These are phyloP conservation scores for Hypoxylon sp. DNA, from an alignment of 2,329 filamentous ascomycete species.

Conservation along the genomic window DNA sequence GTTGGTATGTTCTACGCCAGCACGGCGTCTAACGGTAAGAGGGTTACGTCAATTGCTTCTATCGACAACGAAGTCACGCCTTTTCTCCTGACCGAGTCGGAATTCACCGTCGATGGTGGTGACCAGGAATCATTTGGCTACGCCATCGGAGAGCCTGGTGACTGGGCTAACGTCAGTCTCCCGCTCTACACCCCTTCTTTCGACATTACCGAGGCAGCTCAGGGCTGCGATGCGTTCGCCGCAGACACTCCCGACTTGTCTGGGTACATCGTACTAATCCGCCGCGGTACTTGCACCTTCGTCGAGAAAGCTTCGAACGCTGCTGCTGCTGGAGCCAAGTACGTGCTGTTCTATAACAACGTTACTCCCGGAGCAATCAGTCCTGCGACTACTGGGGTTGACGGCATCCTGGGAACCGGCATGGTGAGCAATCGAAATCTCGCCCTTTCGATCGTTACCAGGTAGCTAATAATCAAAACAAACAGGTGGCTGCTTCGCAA, in stretches of 20 bases:
- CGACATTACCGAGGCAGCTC: constrained; percentile 60
- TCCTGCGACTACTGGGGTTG: constrained; percentile 46
- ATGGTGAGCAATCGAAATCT: constrained; percentile 41
- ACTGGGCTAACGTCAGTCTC: constrained; percentile 60
- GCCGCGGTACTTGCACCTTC: constrained; percentile 69
- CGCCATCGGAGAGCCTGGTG: constrained; percentile 55
- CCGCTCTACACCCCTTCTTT: constrained; percentile 63
- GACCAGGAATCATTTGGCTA: constrained; percentile 56
- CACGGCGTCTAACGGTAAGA: constrained; percentile 61
- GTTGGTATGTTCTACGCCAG: constrained; percentile 63
- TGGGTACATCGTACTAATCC: constrained; percentile 68
- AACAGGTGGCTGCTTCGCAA: constrained; percentile 52
- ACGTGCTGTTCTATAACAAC: constrained; percentile 73
- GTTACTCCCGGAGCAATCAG: constrained; percentile 52
- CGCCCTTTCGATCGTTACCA: background rate
- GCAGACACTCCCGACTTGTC: constrained; percentile 67
- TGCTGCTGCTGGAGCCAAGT: constrained; percentile 66
- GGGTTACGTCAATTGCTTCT: constrained; percentile 62
- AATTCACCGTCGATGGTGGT: constrained; percentile 56
- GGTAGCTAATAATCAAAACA: constrained; percentile 5
- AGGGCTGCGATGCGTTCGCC: constrained; percentile 65
- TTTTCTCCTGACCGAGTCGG: constrained; percentile 56
- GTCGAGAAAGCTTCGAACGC: constrained; percentile 65
- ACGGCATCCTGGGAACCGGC: constrained; percentile 40
- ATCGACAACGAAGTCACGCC: constrained; percentile 61